Evolutionary conservation across 2,329 filamentous ascomycete species (phyloP).

Genomic region (Talaromyces sp.): DNA sequence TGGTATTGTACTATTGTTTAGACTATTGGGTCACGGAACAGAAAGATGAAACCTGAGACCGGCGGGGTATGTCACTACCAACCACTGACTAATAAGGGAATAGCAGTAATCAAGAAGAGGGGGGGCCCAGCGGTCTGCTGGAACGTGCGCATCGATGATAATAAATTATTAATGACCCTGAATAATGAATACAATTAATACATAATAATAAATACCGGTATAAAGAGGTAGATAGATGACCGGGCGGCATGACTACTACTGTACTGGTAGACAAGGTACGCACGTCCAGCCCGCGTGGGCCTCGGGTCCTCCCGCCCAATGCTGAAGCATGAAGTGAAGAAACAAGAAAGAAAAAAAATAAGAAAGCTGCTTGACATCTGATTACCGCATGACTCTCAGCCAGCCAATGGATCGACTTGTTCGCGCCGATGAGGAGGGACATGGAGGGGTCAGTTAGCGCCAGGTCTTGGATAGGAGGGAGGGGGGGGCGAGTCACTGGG

Average conservation of each 20-base stretch:
- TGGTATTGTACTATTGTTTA: not conserved
- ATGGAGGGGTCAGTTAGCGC: not conserved
- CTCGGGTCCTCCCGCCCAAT: not conserved
- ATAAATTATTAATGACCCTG: not conserved
- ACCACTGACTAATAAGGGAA: not conserved
- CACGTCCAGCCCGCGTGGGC: not conserved
- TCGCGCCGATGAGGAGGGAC: not conserved
- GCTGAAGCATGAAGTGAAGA: not conserved
- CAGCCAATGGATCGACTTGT: not conserved
- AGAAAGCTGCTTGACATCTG: not conserved
- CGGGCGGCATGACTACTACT: slow-evolving; percentile 10
- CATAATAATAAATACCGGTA: not conserved
- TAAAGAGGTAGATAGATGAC: slow-evolving; percentile 1
- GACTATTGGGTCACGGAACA: not conserved
- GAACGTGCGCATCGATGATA: not conserved
- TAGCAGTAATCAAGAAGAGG: not conserved
- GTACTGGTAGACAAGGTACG: not conserved
- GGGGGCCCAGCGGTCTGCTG: not conserved
- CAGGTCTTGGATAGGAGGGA: not conserved
- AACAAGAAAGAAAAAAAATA: not conserved
- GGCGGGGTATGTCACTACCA: not conserved
- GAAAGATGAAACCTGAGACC: not conserved
- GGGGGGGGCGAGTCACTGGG: not conserved
- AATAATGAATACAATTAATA: not conserved
- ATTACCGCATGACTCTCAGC: not conserved